Percentiles rank a stretch among this genome's conserved stretches.
phyloP scores from a whole-genome alignment of 2,329 filamentous ascomycete genomes.

The Ophiosphaerella korrae region DNA sequence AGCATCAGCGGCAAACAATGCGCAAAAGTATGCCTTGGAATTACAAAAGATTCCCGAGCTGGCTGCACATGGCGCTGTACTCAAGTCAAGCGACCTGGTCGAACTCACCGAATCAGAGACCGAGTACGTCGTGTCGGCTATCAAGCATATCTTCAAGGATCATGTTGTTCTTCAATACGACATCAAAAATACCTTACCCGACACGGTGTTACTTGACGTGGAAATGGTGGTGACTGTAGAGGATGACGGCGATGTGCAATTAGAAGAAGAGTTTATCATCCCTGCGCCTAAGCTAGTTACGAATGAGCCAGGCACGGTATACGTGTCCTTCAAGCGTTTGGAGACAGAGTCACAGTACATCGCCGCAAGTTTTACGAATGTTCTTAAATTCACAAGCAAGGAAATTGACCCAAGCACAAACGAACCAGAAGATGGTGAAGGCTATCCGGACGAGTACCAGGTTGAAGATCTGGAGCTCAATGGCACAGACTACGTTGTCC shows the following conservation, averaged over 20 bases:
- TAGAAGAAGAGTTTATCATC: conserved; percentile 90
- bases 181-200: conserved; percentile 94
- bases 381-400: conserved; percentile 96
- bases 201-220: conserved; percentile 61
- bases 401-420: conserved; percentile 95
- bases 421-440: conserved; percentile 81
- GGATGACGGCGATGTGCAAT: conserved; percentile 73
- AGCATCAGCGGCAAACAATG: conserved; percentile 76
- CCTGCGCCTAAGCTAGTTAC: conserved; percentile 81
- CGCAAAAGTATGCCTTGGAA: conserved; percentile 88
- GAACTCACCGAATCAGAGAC: conserved; percentile 97
- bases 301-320: conserved; percentile 89
- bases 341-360: conserved; percentile 78
- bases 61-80: conserved; percentile 82
- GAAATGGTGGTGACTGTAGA: conserved; percentile 81
- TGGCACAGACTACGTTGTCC: conserved; percentile 92
- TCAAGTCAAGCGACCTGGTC: conserved; percentile 85
- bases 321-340: conserved; percentile 89
- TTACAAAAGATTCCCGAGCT: conserved; percentile 89
- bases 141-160: conserved; percentile 98
- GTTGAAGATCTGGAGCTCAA: conserved; percentile 89
- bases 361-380: conserved; percentile 82
- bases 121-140: conserved; percentile 89
- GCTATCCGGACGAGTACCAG: conserved; percentile 98
- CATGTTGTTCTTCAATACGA: conserved; percentile 96